These are phyloP conservation scores for Geranium rotundifolium DNA, from an alignment of 345 rosid genomes.

Conservation along the genomic window DNA sequence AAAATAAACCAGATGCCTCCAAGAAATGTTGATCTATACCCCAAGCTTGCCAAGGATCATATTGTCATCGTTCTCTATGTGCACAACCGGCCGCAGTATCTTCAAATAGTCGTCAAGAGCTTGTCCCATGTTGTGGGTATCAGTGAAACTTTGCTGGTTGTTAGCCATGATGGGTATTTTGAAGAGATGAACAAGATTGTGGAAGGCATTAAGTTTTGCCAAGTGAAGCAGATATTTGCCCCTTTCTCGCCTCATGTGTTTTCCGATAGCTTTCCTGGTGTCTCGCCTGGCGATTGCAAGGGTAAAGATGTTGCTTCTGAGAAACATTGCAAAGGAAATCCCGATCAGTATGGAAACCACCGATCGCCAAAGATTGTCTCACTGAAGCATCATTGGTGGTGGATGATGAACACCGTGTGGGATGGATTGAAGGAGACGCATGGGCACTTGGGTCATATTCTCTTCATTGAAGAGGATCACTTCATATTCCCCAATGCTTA, in stretches of 20 bases:
- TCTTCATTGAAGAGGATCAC: constrained; percentile 97
- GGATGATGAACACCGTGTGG: constrained; percentile 99
- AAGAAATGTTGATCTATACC: constrained; percentile 54
- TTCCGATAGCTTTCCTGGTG: constrained; percentile 55
- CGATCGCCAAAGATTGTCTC: constrained; percentile 77
- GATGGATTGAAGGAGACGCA: constrained; percentile 77
- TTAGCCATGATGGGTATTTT: constrained; percentile 92
- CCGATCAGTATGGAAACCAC: constrained; percentile 95
- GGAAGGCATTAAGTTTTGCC: constrained; percentile 69
- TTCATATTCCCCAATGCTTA: constrained; percentile 89
- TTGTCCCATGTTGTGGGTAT: constrained; percentile 77
- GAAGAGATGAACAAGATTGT: constrained; percentile 80
- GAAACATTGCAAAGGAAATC: constrained; percentile 57
- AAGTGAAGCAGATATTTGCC: constrained; percentile 79
- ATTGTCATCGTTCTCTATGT: constrained; percentile 77
- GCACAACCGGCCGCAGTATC: constrained; percentile 85
- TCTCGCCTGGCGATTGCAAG: constrained; percentile 51
- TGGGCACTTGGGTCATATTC: constrained; percentile 54
- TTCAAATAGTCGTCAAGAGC: constrained; percentile 66
- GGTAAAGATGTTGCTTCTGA: constrained; percentile 47
- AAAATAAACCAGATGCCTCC: constrained; percentile 53
- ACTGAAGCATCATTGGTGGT: constrained; percentile 99
- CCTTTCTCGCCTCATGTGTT: constrained; percentile 81
- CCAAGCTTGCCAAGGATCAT: constrained; percentile 52
- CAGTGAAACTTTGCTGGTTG: constrained; percentile 70